These are phyloP conservation scores for Mucor piriformis DNA, from an alignment of 371 early-diverging fungal genomes.

Conservation along the genomic window DNA sequence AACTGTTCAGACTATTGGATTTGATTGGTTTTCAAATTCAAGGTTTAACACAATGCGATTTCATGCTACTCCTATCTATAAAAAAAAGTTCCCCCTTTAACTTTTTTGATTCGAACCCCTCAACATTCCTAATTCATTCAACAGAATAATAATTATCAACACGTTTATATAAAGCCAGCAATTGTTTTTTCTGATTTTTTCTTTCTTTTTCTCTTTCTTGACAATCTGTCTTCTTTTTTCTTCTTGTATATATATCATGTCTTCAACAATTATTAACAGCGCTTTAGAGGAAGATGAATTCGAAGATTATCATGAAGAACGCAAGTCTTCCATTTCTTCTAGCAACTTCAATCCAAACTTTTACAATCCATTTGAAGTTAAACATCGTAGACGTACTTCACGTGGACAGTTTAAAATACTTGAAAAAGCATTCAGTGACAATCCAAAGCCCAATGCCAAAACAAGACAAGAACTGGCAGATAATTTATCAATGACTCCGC, in stretches of 20 bases:
- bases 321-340: neutral
- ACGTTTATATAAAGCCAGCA: neutral
- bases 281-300: neutral
- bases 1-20: neutral
- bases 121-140: conserved; percentile 13
- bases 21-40: neutral
- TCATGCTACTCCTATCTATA: neutral
- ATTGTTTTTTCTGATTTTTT: neutral
- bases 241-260: neutral
- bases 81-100: no score
- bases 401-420: conserved; percentile 64
- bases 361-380: conserved; percentile 46
- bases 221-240: neutral
- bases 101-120: conserved; percentile 7
- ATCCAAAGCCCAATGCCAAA: conserved; percentile 71
- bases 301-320: neutral
- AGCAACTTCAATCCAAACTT: conserved; percentile 28
- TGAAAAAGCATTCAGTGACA: conserved; percentile 59
- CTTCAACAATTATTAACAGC: neutral
- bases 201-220: neutral
- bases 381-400: conserved; percentile 65
- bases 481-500: conserved; percentile 76
- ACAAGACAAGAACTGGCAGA: conserved; percentile 68
- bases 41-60: neutral
- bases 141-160: conserved; percentile 1